phyloP scores from a whole-genome alignment of 768 basidiomycete species.

The Leucosporidium scottii region DNA sequence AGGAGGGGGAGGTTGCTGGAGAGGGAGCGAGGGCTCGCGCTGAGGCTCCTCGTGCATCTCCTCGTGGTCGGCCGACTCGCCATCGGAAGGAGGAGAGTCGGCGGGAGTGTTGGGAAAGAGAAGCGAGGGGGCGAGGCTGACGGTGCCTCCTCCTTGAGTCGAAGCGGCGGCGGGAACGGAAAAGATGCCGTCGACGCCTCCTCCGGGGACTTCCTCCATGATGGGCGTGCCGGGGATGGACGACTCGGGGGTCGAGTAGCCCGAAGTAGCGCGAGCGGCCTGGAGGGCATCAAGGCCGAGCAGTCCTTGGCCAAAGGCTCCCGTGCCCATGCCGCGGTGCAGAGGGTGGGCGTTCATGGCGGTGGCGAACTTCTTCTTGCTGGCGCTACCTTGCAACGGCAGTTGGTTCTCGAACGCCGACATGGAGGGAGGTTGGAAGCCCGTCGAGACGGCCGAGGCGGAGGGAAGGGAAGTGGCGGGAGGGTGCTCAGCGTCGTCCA shows the following conservation, averaged over 20 bases:
- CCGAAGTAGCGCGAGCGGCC: constrained; percentile 2
- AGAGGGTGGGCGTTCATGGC: constrained; percentile 5
- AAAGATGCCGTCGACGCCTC: background rate
- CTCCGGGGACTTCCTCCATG: constrained; percentile 1
- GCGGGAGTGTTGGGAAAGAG: constrained; percentile 36
- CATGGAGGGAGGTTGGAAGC: background rate
- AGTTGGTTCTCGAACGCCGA: constrained; percentile 8
- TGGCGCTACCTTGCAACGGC: background rate
- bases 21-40: background rate
- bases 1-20: background rate
- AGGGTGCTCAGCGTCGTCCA: constrained; percentile 24
- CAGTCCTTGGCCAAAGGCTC: background rate
- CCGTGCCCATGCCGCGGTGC: constrained; percentile 1
- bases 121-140: constrained; percentile 41
- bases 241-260: constrained; percentile 3
- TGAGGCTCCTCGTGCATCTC: constrained; percentile 45
- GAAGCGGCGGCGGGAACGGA: background rate
- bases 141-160: constrained; percentile 34
- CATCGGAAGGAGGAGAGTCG: constrained; percentile 43
- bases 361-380: constrained; percentile 15
- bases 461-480: background rate
- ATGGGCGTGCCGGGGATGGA: constrained; percentile 11
- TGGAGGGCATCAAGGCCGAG: constrained; percentile 4
- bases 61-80: constrained; percentile 77
- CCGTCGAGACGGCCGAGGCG: constrained; percentile 11